Conservation (phyloP, 2,329 filamentous ascomycete genomes). For the Verticillium dahliae region DNA sequence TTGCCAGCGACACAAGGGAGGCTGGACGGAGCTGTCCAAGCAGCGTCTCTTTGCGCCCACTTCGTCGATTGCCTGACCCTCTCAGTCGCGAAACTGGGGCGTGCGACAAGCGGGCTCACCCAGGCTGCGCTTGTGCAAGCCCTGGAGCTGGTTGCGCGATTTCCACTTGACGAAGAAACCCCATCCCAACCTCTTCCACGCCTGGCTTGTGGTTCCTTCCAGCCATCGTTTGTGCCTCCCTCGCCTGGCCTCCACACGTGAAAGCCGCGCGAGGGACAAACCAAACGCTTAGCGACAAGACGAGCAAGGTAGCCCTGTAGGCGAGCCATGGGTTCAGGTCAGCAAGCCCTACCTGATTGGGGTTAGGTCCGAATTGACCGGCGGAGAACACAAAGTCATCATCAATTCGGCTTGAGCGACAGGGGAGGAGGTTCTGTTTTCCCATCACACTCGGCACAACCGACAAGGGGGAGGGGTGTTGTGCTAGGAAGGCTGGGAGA, state of each 20-base stretch:
- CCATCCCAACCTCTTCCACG: not conserved
- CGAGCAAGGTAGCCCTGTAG: not conserved
- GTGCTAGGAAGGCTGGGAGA: conserved; percentile 12
- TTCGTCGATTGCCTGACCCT: not conserved
- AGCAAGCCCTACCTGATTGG: not conserved
- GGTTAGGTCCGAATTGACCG: not conserved
- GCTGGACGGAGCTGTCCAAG: not conserved
- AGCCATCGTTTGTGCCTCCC: not conserved
- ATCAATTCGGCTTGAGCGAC: not conserved
- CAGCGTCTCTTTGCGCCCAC: not conserved
- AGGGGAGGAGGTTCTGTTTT: not conserved
- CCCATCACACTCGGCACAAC: not conserved
- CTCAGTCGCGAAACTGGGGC: not conserved
- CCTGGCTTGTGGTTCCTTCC: not conserved
- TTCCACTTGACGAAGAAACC: not conserved
- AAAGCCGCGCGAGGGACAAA: not conserved
- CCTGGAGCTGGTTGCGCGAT: not conserved
- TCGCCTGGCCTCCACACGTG: not conserved
- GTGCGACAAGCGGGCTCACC: not conserved
- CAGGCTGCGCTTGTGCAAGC: not conserved
- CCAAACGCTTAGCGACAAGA: not conserved
- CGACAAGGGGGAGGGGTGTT: conserved; percentile 9
- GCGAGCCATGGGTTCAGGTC: not conserved
- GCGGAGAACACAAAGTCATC: not conserved
- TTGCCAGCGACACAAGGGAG: not conserved